These are phyloP conservation scores for Geranomyces variabilis DNA, from an alignment of 192 early-diverging fungal genomes.

Conservation along the genomic window DNA sequence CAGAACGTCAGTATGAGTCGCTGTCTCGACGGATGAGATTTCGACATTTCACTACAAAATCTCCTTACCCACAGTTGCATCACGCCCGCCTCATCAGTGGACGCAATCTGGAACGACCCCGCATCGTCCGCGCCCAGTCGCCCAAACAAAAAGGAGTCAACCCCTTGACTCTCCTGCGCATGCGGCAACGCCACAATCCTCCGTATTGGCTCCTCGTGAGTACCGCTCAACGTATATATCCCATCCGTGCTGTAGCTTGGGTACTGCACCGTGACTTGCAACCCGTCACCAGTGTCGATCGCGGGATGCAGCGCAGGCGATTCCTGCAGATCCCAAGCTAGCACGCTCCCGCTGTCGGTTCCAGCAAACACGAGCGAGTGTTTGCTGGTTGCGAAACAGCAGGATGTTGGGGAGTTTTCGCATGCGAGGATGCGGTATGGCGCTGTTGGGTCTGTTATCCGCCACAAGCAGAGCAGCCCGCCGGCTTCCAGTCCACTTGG, in stretches of 20 bases:
- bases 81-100: constrained; percentile 43
- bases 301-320: constrained; percentile 20
- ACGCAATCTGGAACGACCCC: constrained; percentile 40
- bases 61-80: constrained; percentile 49
- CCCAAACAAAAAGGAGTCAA: neutral
- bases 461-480: constrained; percentile 43
- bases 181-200: constrained; percentile 25
- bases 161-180: constrained; percentile 5
- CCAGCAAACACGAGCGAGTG: constrained; percentile 50
- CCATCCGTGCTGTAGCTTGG: constrained; percentile 48
- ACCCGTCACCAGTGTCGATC: constrained; percentile 3
- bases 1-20: no score
- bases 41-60: neutral
- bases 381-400: constrained; percentile 29
- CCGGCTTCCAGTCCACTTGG: constrained; percentile 12
- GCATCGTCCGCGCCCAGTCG: neutral
- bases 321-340: constrained; percentile 49
- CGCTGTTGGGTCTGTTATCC: constrained; percentile 35
- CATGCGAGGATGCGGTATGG: constrained; percentile 44
- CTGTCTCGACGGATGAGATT: no score
- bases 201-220: constrained; percentile 32
- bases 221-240: constrained; percentile 30
- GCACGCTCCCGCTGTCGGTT: constrained; percentile 48
- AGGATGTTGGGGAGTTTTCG: constrained; percentile 36
- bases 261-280: constrained; percentile 16